Evolutionary conservation across 495 filamentous ascomycete genomes (phyloP).

Genomic region (Physcia stellaris): DNA sequence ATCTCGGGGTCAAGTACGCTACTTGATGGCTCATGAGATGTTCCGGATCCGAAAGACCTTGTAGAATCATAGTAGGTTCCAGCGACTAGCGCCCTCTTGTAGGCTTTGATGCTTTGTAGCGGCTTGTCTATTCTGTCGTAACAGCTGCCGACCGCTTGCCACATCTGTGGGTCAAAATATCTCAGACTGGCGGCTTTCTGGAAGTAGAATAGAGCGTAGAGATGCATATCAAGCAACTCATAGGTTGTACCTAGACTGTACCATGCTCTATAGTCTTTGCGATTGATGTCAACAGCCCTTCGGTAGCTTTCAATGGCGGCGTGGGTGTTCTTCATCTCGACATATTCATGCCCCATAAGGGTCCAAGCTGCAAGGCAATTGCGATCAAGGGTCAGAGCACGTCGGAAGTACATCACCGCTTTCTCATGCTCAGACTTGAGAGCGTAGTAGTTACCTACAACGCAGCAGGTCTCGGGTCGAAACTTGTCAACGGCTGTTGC

Average conservation of each 20-base stretch:
- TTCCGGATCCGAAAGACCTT: constrained; percentile 20
- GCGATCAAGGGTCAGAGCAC: constrained; percentile 87
- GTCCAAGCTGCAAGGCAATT: constrained; percentile 93
- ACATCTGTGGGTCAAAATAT: constrained; percentile 95
- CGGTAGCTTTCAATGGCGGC: constrained; percentile 96
- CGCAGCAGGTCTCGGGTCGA: constrained; percentile 90
- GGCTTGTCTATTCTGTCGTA: constrained; percentile 74
- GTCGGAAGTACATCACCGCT: constrained; percentile 93
- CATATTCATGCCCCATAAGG: constrained; percentile 97
- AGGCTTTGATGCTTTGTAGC: constrained; percentile 79
- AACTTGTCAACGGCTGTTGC: constrained; percentile 88
- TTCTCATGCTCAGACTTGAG: constrained; percentile 92
- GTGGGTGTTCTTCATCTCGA: constrained; percentile 98
- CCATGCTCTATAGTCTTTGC: constrained; percentile 96
- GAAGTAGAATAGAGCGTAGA: constrained; percentile 94
- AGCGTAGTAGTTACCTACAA: constrained; percentile 95
- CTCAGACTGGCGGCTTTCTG: constrained; percentile 83
- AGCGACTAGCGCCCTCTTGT: constrained; percentile 79
- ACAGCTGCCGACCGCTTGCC: constrained; percentile 88
- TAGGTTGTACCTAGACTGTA: constrained; percentile 96
- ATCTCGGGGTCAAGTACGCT: constrained; percentile 75
- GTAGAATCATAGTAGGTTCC: constrained; percentile 60
- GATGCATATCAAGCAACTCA: constrained; percentile 94
- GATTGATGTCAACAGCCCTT: constrained; percentile 89
- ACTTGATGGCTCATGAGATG: constrained; percentile 21